Base-by-base conservation (phyloP, 1,284 basidiomycete species). In the Malassezia restricta region DNA sequence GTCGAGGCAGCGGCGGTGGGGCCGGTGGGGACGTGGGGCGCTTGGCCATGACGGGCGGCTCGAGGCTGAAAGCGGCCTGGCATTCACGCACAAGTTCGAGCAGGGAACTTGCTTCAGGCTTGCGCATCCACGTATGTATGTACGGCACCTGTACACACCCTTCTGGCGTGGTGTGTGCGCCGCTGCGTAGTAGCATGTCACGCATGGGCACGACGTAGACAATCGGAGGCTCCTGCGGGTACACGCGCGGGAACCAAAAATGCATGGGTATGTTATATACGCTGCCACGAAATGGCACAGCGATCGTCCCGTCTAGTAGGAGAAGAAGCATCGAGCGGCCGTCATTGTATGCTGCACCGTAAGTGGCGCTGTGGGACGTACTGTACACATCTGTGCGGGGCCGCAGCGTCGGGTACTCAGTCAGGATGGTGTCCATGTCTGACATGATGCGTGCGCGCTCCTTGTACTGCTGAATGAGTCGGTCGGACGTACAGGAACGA, bases 241-340 rank as follows among this genome's bases (percentile, higher is more conserved):
- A 71, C 9, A 52, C 60, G 14, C 57, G 52, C 3, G 66, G 66
- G 5, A 73, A 55, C 92, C 92, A 98, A 58, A 94, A 64, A 12
- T 86, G 81, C 64, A 98, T 75, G 2, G 94, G 92, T 62, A 98
- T 96, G 74, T 98, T 87, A 77, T 99, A 99, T 0, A 84, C 79
- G 0, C 81, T 76, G 4, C 78, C 77, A 46, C 84, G 81, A 75
- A 83, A 95, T 0, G 79, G 74, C 61, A 98, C 91, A 1, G 89
- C 91, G 0, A 99, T 78, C 0, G 95, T 82, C 8, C 94, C 94
- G 64, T 91, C 85, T 1, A 95, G 65, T 54, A 85, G 88, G 53
- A 98, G 81, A 12, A 99, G 79, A 7, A 96, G 79, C 65, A 90
- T 86, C 0, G 87, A 84, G 35, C 91, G 82, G 29, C 92, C 92